These are phyloP conservation scores for Bassia scoparia DNA, from an alignment of 148 eudicot genomes.

Conservation along the genomic window DNA sequence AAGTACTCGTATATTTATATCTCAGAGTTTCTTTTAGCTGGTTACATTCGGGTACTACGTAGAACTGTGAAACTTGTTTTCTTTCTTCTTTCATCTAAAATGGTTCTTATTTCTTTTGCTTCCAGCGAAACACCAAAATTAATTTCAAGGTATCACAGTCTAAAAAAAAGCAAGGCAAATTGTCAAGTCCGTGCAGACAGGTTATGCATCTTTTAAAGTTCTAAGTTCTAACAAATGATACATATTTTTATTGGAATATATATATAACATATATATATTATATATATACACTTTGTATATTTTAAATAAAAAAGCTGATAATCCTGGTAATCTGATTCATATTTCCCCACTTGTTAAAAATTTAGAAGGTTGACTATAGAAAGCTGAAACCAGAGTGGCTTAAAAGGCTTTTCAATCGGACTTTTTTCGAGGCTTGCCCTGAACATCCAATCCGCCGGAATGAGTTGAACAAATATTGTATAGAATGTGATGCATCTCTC, in stretches of 20 bases:
- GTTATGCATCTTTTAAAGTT: conserved; percentile 17
- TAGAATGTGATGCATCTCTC: conserved; percentile 37
- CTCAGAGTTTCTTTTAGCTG: background rate
- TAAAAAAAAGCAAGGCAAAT: conserved; percentile 5
- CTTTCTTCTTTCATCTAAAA: background rate
- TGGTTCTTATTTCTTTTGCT: background rate
- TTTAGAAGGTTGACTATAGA: conserved; percentile 17
- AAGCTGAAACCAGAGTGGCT: conserved; percentile 44
- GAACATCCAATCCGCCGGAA: conserved; percentile 41
- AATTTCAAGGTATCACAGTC: conserved; percentile 6
- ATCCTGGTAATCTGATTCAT: background rate
- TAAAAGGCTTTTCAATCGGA: conserved; percentile 27
- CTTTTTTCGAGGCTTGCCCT: conserved; percentile 41
- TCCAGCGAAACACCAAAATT: conserved; percentile 19
- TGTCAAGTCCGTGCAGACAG: conserved; percentile 13
- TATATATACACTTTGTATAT: too few relatives aligned
- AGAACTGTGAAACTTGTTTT: background rate
- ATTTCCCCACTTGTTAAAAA: background rate
- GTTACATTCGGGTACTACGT: background rate
- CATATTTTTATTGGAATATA: too few relatives aligned
- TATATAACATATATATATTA: too few relatives aligned
- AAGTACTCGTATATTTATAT: background rate
- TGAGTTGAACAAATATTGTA: conserved; percentile 46
- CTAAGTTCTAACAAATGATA: background rate
- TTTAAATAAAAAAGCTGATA: too few relatives aligned